phyloP scores from a whole-genome alignment of 306 rosid species.

The Prunus kanzakura region DNA sequence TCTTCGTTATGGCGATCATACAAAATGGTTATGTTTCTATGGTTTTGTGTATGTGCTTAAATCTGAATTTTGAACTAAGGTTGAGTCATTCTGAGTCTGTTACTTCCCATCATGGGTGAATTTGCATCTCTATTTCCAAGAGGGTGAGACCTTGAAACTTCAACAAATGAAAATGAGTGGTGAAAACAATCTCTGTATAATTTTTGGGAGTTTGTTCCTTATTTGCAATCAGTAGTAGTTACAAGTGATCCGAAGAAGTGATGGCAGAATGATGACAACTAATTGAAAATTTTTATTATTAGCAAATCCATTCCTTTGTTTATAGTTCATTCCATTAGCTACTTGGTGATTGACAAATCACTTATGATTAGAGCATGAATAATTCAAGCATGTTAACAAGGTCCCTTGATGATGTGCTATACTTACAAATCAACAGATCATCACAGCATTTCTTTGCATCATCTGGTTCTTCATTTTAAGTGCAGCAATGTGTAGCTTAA shows the following conservation, averaged over 20 bases:
- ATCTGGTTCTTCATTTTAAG: not conserved
- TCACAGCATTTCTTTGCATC: not conserved
- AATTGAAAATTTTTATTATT: too few species aligned
- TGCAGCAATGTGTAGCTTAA: slow-evolving; percentile 1
- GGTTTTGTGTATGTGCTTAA: not conserved
- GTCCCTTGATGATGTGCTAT: too few species aligned
- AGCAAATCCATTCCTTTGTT: too few species aligned
- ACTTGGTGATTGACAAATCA: too few species aligned
- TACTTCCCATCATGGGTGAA: not conserved
- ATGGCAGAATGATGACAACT: too few species aligned
- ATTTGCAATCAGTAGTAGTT: too few species aligned
- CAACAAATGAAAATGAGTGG: not conserved
- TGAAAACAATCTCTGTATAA: not conserved
- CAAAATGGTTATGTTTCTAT: not conserved
- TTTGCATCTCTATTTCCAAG: not conserved
- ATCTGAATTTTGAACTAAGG: slow-evolving; percentile 7
- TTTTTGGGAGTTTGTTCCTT: too few species aligned
- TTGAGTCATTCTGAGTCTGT: not conserved
- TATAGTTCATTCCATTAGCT: too few species aligned
- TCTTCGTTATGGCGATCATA: slow-evolving; percentile 10
- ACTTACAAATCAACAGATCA: not conserved
- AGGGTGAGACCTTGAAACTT: too few species aligned
- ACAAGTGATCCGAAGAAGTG: too few species aligned
- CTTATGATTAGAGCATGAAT: too few species aligned
- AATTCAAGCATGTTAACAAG: too few species aligned